phyloP scores from a whole-genome alignment of 495 filamentous ascomycete species.

The Chaetomium fimeti region DNA sequence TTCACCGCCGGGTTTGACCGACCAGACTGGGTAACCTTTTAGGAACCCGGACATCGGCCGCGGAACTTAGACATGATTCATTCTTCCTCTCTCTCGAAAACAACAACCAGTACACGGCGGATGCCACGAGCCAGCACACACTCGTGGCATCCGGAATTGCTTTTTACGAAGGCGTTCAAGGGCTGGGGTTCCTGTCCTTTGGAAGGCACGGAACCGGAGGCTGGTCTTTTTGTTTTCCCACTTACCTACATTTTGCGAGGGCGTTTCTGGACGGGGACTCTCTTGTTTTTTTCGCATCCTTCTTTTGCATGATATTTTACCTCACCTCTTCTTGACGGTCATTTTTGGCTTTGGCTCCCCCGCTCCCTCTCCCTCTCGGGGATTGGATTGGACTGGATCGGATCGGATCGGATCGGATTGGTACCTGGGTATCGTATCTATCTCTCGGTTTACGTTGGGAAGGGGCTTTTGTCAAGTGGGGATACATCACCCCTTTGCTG shows the following conservation, averaged over 20 bases:
- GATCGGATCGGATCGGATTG: conserved; percentile 7
- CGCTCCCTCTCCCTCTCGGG: background rate
- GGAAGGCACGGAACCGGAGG: conserved; percentile 4
- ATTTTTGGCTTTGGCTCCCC: background rate
- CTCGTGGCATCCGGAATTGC: background rate
- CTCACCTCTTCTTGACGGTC: conserved; percentile 1
- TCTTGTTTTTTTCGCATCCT: conserved; percentile 9
- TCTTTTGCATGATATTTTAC: conserved; percentile 6
- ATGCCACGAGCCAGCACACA: conserved; percentile 1
- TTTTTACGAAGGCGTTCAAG: conserved; percentile 7
- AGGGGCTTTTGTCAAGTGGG: too few relatives aligned
- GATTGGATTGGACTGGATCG: conserved; percentile 2
- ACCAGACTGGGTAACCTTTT: background rate
- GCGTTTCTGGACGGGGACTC: background rate
- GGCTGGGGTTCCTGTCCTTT: background rate
- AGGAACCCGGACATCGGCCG: background rate
- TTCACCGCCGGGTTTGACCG: too few relatives aligned
- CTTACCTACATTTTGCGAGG: background rate
- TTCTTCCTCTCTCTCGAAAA: background rate
- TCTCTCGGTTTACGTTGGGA: background rate
- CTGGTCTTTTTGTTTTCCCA: background rate
- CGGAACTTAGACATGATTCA: background rate
- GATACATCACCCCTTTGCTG: too few relatives aligned
- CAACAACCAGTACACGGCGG: background rate
- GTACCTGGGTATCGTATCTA: background rate